phyloP scores from a whole-genome alignment of 768 basidiomycete genomes.

The Roridomyces roridus region DNA sequence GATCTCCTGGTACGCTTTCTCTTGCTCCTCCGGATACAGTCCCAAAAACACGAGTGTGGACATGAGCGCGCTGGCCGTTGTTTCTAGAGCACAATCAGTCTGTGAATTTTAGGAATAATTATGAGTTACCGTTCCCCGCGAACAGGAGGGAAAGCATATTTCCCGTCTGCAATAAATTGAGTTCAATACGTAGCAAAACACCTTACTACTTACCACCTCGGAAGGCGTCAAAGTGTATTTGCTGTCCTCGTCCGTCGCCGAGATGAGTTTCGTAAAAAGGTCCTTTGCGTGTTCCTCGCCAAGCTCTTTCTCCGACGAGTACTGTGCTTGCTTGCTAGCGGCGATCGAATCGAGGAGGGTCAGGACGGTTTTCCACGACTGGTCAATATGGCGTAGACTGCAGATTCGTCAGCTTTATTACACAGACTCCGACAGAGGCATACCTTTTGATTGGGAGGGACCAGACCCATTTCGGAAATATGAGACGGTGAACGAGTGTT shows the following conservation, averaged over 20 bases:
- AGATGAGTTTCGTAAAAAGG: slow-evolving; percentile 17
- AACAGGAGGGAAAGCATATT: no score
- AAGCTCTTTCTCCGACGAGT: background rate
- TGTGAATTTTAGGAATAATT: background rate
- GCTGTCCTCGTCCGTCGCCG: slow-evolving; percentile 9
- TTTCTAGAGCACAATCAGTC: slow-evolving; percentile 25
- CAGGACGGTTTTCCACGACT: slow-evolving; percentile 14
- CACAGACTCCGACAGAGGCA: no score
- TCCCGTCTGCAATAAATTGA: no score
- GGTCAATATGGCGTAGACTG: slow-evolving; percentile 6
- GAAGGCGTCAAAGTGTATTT: slow-evolving; percentile 2
- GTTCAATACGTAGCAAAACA: background rate
- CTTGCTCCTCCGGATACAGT: slow-evolving; percentile 36
- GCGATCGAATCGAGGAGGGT: slow-evolving; percentile 7
- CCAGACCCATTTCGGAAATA: slow-evolving; percentile 17
- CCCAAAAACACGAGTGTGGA: slow-evolving; percentile 37
- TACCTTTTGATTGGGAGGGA: slow-evolving; percentile 9
- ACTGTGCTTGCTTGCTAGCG: slow-evolving; percentile 4
- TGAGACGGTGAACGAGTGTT: slow-evolving; percentile 11
- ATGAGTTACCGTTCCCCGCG: slow-evolving; percentile 41
- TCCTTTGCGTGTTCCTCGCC: slow-evolving; percentile 1
- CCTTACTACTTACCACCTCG: slow-evolving; percentile 13
- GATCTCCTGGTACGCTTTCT: slow-evolving; percentile 34
- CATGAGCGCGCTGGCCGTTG: slow-evolving; percentile 35
- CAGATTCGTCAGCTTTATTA: no score